Conservation (phyloP, 306 rosid species). For the Cucumis hystrix region DNA sequence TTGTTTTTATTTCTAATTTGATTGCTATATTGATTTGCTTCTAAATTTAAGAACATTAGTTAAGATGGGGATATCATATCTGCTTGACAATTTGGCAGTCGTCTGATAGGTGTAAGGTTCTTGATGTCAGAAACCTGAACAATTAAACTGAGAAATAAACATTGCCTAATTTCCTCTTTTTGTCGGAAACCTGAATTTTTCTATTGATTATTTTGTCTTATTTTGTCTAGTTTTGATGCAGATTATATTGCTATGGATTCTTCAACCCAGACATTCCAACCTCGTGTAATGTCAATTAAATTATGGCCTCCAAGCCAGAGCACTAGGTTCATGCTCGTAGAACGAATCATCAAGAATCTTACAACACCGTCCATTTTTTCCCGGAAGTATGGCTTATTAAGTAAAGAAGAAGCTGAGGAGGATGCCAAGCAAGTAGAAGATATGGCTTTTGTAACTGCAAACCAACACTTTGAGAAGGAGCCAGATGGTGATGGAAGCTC, state of each 20-base stretch:
- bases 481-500: constrained; percentile 57
- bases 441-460: constrained; percentile 34
- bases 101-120: not conserved
- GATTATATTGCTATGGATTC: constrained; percentile 1
- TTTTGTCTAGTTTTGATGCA: not conserved
- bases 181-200: not conserved
- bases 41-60: not conserved
- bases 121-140: no score
- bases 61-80: not conserved
- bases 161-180: not conserved
- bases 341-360: constrained; percentile 48
- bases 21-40: not conserved
- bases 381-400: constrained; percentile 49
- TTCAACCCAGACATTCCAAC: not conserved
- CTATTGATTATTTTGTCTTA: not conserved
- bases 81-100: not conserved
- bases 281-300: constrained; percentile 23
- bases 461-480: constrained; percentile 56
- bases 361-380: constrained; percentile 60
- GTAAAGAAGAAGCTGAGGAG: constrained; percentile 48
- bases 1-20: not conserved
- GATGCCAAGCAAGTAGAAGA: constrained; percentile 47
- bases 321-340: constrained; percentile 47
- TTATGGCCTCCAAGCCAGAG: constrained; percentile 74
- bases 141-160: not conserved